phyloP scores from a whole-genome alignment of 768 basidiomycete species.

The Pleurotus salmoneostramineus region DNA sequence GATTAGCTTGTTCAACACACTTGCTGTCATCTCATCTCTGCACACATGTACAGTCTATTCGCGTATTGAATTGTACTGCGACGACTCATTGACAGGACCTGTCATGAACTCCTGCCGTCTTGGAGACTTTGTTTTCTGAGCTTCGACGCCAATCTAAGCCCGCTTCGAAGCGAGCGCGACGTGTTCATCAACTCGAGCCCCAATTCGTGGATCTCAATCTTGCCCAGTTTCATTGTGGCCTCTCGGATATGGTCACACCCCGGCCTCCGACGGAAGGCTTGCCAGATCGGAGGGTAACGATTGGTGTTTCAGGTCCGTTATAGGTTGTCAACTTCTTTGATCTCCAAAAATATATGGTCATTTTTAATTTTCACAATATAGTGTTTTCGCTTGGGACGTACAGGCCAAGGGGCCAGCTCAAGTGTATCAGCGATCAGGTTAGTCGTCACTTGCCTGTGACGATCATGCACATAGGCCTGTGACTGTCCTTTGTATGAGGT shows the following conservation, averaged over 20 bases:
- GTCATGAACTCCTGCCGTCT: neutral
- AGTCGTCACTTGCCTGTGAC: constrained; percentile 3
- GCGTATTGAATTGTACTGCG: neutral
- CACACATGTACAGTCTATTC: neutral
- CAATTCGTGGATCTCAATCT: no score
- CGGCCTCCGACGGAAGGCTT: neutral
- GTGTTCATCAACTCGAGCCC: neutral
- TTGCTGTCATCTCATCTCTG: constrained; percentile 4
- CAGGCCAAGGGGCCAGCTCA: constrained; percentile 1
- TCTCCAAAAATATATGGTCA: neutral
- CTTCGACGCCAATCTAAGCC: neutral
- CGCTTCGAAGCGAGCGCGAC: neutral
- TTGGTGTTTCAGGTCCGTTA: constrained; percentile 3
- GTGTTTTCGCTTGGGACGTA: neutral
- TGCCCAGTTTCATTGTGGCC: neutral
- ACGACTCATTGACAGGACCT: neutral
- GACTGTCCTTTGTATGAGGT: no score
- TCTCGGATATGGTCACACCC: neutral
- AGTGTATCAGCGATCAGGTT: constrained; percentile 6
- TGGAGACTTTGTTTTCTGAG: constrained; percentile 5
- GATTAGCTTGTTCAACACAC: neutral
- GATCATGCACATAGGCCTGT: no score
- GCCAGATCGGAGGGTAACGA: neutral
- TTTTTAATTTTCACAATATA: constrained; percentile 4
- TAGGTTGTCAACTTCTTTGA: constrained; percentile 5